Base-by-base conservation (phyloP, 805 yeast species). In the Yarrowia alimentaria region DNA sequence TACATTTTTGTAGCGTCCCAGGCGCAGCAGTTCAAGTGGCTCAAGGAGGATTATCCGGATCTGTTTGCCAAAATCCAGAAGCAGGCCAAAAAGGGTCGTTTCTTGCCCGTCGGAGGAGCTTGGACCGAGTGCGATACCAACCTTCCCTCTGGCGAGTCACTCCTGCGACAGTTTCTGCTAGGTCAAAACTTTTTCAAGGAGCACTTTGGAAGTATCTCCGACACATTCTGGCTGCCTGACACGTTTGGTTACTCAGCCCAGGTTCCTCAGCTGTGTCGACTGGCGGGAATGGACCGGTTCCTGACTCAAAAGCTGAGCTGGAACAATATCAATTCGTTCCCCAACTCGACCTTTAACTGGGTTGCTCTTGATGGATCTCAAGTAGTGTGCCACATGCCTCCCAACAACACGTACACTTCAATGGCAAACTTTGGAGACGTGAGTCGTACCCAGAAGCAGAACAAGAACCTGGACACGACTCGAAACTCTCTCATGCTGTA, bases 41-140 rank as follows among this genome's bases (percentile, higher is more conserved):
- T 91, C 54, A 75, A 80, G 57, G 70, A 80, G 52, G 93, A 90
- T 62, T 94, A 93, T 62, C 97, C 98, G 0, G 85, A 80, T 21
- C 74, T 87, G 34, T 88, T 80, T 59, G 66, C 71, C 21, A 74
- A 79, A 51, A 73, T 86, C 29, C 75, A 85, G 57, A 56, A 66
- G 25, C 77, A 79, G 21, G 85, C 84, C 48, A 71, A 76, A 40
- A 78, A 78, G 16, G 85, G 85, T 48, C 83, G 85, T 57, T 91
- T 91, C 60, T 74, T 90, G 42, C 95, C 96, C 9, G 77, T 93
- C 54, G 99, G 99, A 48, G 99, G 99, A 5, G 80, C 96, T 0
- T 91, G 98, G 98, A 98, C 93, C 33, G 99, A 91, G 67, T 83
- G 88, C 64, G 99, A 91, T 65, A 91, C 98, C 9, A 91, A 91